Evolutionary conservation across 192 early-diverging fungal species (phyloP).

Genomic region (Martensiomyces pterosporus): DNA sequence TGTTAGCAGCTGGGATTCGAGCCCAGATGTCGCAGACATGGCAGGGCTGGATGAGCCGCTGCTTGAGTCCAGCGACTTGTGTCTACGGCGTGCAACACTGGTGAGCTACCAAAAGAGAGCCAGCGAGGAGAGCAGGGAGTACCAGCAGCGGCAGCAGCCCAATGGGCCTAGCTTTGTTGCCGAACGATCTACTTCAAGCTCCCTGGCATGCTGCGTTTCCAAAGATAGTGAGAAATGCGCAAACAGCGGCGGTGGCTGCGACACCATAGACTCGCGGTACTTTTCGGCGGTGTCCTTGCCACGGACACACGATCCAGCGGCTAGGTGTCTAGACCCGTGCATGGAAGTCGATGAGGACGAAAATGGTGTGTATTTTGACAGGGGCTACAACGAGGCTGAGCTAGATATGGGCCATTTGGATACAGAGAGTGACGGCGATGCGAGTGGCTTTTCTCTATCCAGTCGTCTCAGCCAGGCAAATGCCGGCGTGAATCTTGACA

Average conservation of each 20-base stretch:
- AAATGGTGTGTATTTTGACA: too few relatives aligned
- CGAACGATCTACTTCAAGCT: too few relatives aligned
- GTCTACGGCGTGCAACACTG: not conserved
- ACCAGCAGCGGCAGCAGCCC: not conserved
- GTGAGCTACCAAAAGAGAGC: conserved; percentile 17
- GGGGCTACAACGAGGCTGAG: too few relatives aligned
- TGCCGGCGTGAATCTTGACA: conserved; percentile 36
- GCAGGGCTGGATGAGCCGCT: conserved; percentile 3
- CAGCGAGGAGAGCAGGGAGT: conserved; percentile 15
- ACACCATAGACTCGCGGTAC: conserved; percentile 19
- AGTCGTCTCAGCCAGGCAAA: conserved; percentile 1
- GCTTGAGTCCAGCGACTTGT: conserved; percentile 9
- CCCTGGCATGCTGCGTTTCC: too few relatives aligned
- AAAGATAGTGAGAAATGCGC: too few relatives aligned
- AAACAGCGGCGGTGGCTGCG: too few relatives aligned
- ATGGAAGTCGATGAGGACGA: conserved; percentile 16
- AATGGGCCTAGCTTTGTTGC: too few relatives aligned
- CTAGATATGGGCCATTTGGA: too few relatives aligned
- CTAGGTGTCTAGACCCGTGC: not conserved
- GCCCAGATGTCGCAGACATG: not conserved
- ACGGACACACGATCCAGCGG: conserved; percentile 3
- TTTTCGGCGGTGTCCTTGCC: conserved; percentile 21
- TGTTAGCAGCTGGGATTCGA: too few relatives aligned
- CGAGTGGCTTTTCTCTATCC: not conserved
- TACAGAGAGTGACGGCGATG: conserved; percentile 31